Evolutionary conservation across 352 stramenopile species (phyloP).

Genomic region (Phytophthora hybrid): DNA sequence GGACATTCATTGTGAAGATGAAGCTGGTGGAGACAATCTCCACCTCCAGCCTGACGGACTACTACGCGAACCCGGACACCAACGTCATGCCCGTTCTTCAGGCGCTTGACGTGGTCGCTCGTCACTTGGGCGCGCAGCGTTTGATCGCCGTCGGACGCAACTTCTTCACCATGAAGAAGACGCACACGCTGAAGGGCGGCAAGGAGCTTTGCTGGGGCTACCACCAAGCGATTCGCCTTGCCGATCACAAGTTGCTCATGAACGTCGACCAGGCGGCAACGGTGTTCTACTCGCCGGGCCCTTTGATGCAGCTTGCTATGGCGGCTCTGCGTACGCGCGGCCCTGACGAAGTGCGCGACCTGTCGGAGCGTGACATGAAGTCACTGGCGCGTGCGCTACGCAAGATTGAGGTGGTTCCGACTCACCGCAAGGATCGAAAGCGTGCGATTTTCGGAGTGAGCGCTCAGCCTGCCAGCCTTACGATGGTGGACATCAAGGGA

Average conservation of each 20-base stretch:
- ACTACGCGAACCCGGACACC: slow-evolving; percentile 55
- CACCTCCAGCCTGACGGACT: slow-evolving; percentile 47
- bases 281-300: slow-evolving; percentile 64
- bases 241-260: slow-evolving; percentile 61
- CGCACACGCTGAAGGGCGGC: slow-evolving; percentile 58
- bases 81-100: slow-evolving; percentile 70
- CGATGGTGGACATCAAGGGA: slow-evolving; percentile 64
- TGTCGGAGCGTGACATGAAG: slow-evolving; percentile 50
- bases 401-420: slow-evolving; percentile 62
- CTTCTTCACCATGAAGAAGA: slow-evolving; percentile 78
- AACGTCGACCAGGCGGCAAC: slow-evolving; percentile 78
- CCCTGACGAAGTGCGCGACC: slow-evolving; percentile 38
- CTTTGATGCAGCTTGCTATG: slow-evolving; percentile 57
- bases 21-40: slow-evolving; percentile 67
- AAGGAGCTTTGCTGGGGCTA: slow-evolving; percentile 79
- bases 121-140: slow-evolving; percentile 58
- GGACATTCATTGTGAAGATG: slow-evolving; percentile 69
- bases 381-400: slow-evolving; percentile 46
- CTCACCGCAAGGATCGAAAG: slow-evolving; percentile 69
- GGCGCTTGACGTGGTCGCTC: slow-evolving; percentile 68
- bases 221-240: slow-evolving; percentile 66
- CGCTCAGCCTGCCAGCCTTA: slow-evolving; percentile 27
- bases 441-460: slow-evolving; percentile 60
- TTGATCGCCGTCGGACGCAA: slow-evolving; percentile 70
- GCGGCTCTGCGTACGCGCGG: slow-evolving; percentile 43